phyloP scores from a whole-genome alignment of 164 flowering plant genomes.

The Tinospora cordifolia region DNA sequence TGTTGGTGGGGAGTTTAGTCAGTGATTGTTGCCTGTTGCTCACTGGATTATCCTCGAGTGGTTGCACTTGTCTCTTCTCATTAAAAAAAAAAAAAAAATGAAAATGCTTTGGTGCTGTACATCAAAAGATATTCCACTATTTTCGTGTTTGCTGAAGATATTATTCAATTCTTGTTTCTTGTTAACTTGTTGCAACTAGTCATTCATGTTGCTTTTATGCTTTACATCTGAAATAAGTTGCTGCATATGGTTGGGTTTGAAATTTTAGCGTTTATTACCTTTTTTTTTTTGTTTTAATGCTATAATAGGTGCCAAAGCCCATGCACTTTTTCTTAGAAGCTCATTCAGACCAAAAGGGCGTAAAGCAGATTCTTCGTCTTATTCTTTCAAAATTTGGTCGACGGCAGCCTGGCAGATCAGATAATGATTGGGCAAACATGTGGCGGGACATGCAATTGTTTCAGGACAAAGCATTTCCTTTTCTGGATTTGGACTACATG shows the following conservation, averaged over 20 bases:
- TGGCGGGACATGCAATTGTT: conserved; percentile 90
- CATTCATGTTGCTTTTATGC: neutral
- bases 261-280: neutral
- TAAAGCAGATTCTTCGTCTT: conserved; percentile 90
- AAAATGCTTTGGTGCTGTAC: too few species aligned
- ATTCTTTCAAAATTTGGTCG: conserved; percentile 94
- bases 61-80: too few species aligned
- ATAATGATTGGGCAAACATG: conserved; percentile 92
- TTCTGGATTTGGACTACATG: conserved; percentile 78
- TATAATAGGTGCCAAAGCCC: conserved; percentile 85
- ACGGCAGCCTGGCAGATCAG: conserved; percentile 69
- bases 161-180: too few species aligned
- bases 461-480: conserved; percentile 87
- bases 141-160: too few species aligned
- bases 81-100: too few species aligned
- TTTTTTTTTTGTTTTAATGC: conserved; percentile 6
- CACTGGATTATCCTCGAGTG: too few species aligned
- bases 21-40: too few species aligned
- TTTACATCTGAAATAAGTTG: neutral
- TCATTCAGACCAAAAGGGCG: conserved; percentile 69
- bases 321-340: conserved; percentile 61
- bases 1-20: too few species aligned
- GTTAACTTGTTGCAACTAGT: neutral
- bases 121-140: too few species aligned
- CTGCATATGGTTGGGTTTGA: neutral